Evolutionary conservation across 768 basidiomycete species (phyloP).

Genomic region (Leccinum uliginosum): DNA sequence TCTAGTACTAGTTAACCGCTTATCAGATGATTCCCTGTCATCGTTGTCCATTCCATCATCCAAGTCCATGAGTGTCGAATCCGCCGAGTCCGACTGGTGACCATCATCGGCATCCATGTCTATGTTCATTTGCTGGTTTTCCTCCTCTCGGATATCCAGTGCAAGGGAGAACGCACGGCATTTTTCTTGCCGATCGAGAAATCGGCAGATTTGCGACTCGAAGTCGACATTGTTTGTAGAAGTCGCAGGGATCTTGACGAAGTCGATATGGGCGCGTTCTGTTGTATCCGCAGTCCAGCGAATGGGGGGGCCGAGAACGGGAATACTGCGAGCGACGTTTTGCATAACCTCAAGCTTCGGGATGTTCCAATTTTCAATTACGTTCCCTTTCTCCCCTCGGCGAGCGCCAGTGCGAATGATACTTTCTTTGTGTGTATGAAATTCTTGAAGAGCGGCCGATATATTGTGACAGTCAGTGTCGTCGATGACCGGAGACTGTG

Average conservation of each 20-base stretch:
- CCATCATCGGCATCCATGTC: background rate
- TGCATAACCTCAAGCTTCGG: slow-evolving; percentile 41
- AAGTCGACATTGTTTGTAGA: slow-evolving; percentile 28
- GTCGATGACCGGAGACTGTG: background rate
- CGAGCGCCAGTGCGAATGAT: background rate
- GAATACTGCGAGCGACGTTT: slow-evolving; percentile 29
- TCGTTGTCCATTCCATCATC: background rate
- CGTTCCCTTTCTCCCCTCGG: slow-evolving; percentile 19
- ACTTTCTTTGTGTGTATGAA: background rate
- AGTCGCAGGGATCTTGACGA: slow-evolving; percentile 30
- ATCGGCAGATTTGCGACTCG: slow-evolving; percentile 31
- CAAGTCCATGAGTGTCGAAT: background rate
- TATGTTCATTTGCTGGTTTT: background rate
- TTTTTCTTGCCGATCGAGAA: background rate
- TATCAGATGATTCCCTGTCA: background rate
- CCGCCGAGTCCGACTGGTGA: too few species aligned
- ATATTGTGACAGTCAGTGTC: background rate
- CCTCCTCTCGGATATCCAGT: background rate
- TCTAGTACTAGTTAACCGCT: too few species aligned
- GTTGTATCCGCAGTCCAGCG: slow-evolving; percentile 37
- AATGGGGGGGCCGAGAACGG: slow-evolving; percentile 24
- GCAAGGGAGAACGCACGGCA: slow-evolving; percentile 4
- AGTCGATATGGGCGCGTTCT: slow-evolving; percentile 26
- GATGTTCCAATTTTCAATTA: slow-evolving; percentile 35
- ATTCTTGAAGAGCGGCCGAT: background rate